Evolutionary conservation across 208 protist species (phyloP), one percentile per base, ranked within the genome.

Genomic region (Sergeia podlipaevii): DNA sequence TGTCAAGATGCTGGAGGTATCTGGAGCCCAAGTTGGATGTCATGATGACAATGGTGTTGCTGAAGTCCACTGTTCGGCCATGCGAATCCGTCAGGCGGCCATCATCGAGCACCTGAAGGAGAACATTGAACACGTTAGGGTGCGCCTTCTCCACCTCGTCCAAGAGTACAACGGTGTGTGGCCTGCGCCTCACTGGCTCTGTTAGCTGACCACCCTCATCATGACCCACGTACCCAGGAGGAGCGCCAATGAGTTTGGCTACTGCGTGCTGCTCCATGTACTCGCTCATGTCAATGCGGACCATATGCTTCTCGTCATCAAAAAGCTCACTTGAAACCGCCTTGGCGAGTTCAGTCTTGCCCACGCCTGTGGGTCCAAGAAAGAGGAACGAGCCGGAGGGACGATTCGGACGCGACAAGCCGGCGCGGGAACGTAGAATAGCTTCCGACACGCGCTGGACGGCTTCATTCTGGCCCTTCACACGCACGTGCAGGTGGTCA

Each of bases 71-170:
- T 5, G 67, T 89, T 34, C 87, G 75, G 17, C 97, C 97, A 46
- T 97, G 71, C 10, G 70, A 66, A 70, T 99, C 97, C 6, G 96
- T 98, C 1, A 98, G 60, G 26, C 92, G 66, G 11, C 93, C 97
- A 30, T 99, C 97, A 60, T 98, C 97, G 6, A 99, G 66, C 6
- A 99, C 70, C 72, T 98, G 96, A 5, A 99, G 65, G 2, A 98
- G 69, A 8, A 98, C 64, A 57, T 98, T 98, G 43, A 82, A 83
- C 7, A 99, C 78, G 37, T 70, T 63, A 17, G 55, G 68, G 63
- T 98, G 96, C 2, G 95, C 97, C 77, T 99, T 99, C 66, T 99
- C 97, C 24, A 98, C 67, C 51, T 99, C 97, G 65, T 99, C 97
- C 38, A 99, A 95, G 0, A 99, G 60, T 7, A 99, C 74, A 2